Percentiles rank a stretch among this genome's conserved stretches.
Evolutionary conservation across 2,329 filamentous ascomycete species (phyloP).

Genomic region (Fonsecaea monophora): DNA sequence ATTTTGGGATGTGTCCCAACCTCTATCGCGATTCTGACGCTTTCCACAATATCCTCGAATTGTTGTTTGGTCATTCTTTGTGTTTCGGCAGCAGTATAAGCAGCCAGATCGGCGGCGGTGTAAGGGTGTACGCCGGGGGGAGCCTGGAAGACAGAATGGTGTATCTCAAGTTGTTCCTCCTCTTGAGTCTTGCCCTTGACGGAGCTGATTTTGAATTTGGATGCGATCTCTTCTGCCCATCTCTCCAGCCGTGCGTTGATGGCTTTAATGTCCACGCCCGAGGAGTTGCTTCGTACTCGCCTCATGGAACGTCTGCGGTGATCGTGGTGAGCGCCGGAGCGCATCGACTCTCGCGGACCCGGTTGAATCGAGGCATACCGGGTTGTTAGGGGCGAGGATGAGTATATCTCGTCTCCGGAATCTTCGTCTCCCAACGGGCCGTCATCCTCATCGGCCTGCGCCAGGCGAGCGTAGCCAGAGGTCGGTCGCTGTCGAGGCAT

Average conservation of each 20-base stretch:
- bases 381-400: conserved; percentile 63
- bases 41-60: conserved; percentile 88
- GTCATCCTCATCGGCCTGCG: conserved; percentile 73
- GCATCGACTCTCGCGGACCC: conserved; percentile 66
- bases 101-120: conserved; percentile 74
- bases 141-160: conserved; percentile 94
- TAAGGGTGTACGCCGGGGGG: conserved; percentile 85
- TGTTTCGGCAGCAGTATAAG: conserved; percentile 57
- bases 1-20: conserved; percentile 91
- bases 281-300: conserved; percentile 72
- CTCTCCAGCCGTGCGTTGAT: conserved; percentile 94
- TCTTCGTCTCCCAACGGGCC: conserved; percentile 70
- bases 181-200: conserved; percentile 76
- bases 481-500: conserved; percentile 75
- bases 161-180: conserved; percentile 90
- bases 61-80: conserved; percentile 76
- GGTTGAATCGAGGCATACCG: conserved; percentile 72
- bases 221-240: conserved; percentile 98
- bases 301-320: conserved; percentile 57
- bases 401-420: conserved; percentile 65
- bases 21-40: conserved; percentile 87
- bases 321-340: conserved; percentile 37
- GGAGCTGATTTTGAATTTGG: conserved; percentile 88
- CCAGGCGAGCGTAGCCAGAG: conserved; percentile 83
- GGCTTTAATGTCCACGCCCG: conserved; percentile 94